Evolutionary conservation across 768 basidiomycete genomes (phyloP).

Genomic region (Amanita brunnescens): DNA sequence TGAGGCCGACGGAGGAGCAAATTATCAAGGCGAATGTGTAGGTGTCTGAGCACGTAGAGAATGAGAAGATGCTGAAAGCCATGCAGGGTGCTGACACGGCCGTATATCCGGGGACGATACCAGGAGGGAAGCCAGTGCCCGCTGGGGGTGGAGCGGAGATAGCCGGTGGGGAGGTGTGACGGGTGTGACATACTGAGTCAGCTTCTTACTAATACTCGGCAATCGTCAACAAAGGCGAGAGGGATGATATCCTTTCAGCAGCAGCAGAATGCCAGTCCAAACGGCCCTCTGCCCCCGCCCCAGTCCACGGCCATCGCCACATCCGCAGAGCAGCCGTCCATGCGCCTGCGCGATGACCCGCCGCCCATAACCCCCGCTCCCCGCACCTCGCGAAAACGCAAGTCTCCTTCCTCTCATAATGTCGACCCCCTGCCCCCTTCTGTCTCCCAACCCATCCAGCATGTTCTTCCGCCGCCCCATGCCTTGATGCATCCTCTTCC

Average conservation of each 20-base stretch:
- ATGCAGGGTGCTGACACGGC: slow-evolving; percentile 53
- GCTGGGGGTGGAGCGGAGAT: slow-evolving; percentile 28
- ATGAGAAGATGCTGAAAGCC: neutral
- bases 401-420: slow-evolving; percentile 48
- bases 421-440: slow-evolving; percentile 21
- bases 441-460: slow-evolving; percentile 32
- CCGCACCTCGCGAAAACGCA: slow-evolving; percentile 54
- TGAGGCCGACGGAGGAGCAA: slow-evolving; percentile 41
- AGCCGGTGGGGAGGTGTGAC: neutral
- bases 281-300: slow-evolving; percentile 16
- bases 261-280: slow-evolving; percentile 16
- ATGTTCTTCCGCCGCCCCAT: slow-evolving; percentile 47
- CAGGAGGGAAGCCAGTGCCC: slow-evolving; percentile 58
- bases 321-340: slow-evolving; percentile 17
- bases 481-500: slow-evolving; percentile 42
- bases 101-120: slow-evolving; percentile 46
- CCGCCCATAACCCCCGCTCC: slow-evolving; percentile 35
- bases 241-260: slow-evolving; percentile 32
- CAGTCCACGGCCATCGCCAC: slow-evolving; percentile 25
- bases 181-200: slow-evolving; percentile 27
- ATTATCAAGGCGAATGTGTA: slow-evolving; percentile 58
- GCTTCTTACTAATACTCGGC: slow-evolving; percentile 40
- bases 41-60: slow-evolving; percentile 15
- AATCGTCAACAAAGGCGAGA: slow-evolving; percentile 15
- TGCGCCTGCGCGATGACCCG: slow-evolving; percentile 59